Evolutionary conservation across 2,329 filamentous ascomycete genomes (phyloP), one percentile per base, ranked within the genome.

Genomic region (Passalora sequoiae): DNA sequence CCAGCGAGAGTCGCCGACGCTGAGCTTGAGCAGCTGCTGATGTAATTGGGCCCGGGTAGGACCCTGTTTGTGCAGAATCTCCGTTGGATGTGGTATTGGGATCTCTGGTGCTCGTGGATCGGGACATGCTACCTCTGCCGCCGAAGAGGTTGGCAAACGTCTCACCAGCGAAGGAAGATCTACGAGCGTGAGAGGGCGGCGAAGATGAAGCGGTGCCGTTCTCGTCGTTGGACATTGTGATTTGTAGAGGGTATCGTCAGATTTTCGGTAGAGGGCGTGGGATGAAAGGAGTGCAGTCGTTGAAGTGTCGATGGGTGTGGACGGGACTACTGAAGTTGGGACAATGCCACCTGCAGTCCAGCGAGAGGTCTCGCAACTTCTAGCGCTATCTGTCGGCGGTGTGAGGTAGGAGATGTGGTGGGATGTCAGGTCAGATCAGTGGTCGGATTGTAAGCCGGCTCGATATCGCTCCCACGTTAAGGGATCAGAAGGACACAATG

Each of bases 131-230:
- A 47, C 47, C 58, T 5, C 50, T 57, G 40, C 63, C 62, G 31
- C 65, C 67, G 52, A 74, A 73, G 36, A 74, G 61, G 56, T 71
- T 69, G 39, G 69, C 69, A 51, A 74, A 70, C 3, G 69, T 70
- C 58, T 71, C 67, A 50, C 69, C 68, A 2, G 69, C 68, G 47
- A 74, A 63, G 4, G 70, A 73, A 25, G 70, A 67, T 50, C 71
- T 70, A 37, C 71, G 68, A 32, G 61, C 58, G 37, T 65, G 60
- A 24, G 31, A 31, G 29, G 43, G 44, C 13, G 51, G 38, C 12
- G 50, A 43, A 7, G 47, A 28, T 10, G 49, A 19, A 28, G 25
- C 20, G 30, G 24, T 38, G 39, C 47, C 49, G 32, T 54, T 49
- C 38, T 54, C 51, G 44, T 36, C 33, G 33, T 36, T 36, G n/a